Base-by-base conservation (phyloP, 345 rosid genomes). In the Pistacia atlantica region DNA sequence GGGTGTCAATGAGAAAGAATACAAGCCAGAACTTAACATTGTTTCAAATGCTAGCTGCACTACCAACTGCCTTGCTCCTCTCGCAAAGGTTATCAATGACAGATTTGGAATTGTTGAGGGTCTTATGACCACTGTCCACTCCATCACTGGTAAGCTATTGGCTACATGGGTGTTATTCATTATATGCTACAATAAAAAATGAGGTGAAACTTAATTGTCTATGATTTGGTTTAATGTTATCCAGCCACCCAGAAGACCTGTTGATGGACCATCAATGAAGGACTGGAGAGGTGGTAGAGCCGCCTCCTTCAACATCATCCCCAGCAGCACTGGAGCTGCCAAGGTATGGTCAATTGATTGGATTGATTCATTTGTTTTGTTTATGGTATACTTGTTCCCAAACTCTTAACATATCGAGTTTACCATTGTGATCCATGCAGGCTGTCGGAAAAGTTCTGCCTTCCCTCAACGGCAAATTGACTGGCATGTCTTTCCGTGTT, bases 241-340 rank as follows among this genome's bases (percentile, higher is more conserved):
- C 38, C 84, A 92, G 97, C 97, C 76, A 91, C 97, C 0, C 93
- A 94, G 82, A 94, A 94, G 86, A 94, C 98, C 98, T n/a, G 98
- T 94, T 48, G 97, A 94, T 92, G 98, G 98, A 11, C 98, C 97
- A 70, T 94, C 97, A 22, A 80, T 65, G 82, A 94, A 94, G 85
- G 98, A 92, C 88, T 92, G 98, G 98, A 92, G 98, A 84, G 96
- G 97, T 88, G 98, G 98, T 45, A 92, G 97, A 65, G 97, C 97
- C 69, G 98, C 98, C 65, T 94, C 98, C 74, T 92, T 92, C 84
- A 92, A 94, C 90, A 92, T 94, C 84, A 94, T 94, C 83, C 97
- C 97, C 45, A 88, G 94, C 90, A 94, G 93, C 86, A 94, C 96
- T 9, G 96, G 97, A 28, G 98, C 97, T 75, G 97, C 98, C 63